Conservation (phyloP, 805 yeast genomes). For the Sugiyamaella lignohabitans region DNA sequence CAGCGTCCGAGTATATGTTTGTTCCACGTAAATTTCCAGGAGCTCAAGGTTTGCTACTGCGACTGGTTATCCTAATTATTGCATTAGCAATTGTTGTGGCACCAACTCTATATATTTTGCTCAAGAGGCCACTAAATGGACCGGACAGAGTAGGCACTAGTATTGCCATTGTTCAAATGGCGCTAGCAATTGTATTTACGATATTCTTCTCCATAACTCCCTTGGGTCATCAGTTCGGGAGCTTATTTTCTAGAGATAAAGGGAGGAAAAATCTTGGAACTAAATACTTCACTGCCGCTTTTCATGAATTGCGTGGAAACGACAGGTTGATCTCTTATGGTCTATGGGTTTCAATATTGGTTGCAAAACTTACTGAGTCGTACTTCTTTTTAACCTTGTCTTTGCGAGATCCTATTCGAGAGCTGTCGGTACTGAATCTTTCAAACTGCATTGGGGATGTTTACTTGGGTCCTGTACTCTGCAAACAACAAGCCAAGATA, state of each 20-base stretch:
- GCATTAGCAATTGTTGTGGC: conserved; percentile 44
- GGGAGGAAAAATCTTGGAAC: conserved; percentile 87
- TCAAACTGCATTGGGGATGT: conserved; percentile 89
- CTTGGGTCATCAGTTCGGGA: conserved; percentile 29
- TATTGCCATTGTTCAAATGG: conserved; percentile 70
- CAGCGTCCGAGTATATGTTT: conserved; percentile 86
- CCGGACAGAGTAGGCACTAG: conserved; percentile 49
- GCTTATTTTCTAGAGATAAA: conserved; percentile 42
- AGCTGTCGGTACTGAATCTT: conserved; percentile 73
- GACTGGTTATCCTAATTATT: conserved; percentile 66
- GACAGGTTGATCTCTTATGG: conserved; percentile 95
- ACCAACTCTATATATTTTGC: conserved; percentile 51
- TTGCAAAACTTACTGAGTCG: conserved; percentile 85
- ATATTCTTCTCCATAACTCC: conserved; percentile 94
- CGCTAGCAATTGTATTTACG: conserved; percentile 77
- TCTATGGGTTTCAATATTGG: conserved; percentile 82
- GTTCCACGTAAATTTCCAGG: conserved; percentile 99
- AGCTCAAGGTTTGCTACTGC: conserved; percentile 89
- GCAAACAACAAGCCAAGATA: conserved; percentile 80
- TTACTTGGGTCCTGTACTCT: conserved; percentile 75
- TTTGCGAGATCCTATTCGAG: conserved; percentile 90
- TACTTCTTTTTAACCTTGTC: conserved; percentile 88
- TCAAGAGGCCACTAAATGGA: conserved; percentile 31
- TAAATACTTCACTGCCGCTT: conserved; percentile 92
- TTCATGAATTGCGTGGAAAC: conserved; percentile 71